Base-by-base conservation (phyloP, 331 rosid species). In the Ulmus americana region DNA sequence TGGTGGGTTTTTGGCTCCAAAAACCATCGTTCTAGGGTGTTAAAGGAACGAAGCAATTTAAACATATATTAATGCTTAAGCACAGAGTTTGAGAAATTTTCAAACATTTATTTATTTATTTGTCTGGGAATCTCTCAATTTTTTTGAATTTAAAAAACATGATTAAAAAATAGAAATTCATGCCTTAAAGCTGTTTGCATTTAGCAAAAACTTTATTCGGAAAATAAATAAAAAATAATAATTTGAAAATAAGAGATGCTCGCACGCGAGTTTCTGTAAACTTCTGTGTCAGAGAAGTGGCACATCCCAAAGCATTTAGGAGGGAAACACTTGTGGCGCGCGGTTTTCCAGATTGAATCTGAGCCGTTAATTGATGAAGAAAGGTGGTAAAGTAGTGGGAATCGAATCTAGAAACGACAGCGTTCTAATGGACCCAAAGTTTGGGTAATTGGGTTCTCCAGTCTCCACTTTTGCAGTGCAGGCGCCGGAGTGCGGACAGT, bases 231-330 rank as follows among this genome's bases (percentile, higher is more conserved):
- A 42, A 1, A 7, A 5, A 39, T 10, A 56, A 13, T 48, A 20
- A 7, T 14, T 14, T 5, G 2, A 55, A 6, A 13, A 63, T 10
- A 13, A 46, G 2, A 5, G 7, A 2, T 41, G n/a, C 47, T 10
- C 22, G 71, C 78, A 77, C 75, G 82, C 78, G 61, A 51, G 61
- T 68, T 77, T 68, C 81, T 68, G 63, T 46, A n/a, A 8, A 55
- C 55, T 52, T 72, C 77, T 50, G 46, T 63, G 75, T 72, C 75
- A 12, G 78, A 52, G 22, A 28, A 48, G 63, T 67, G 57, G 8
- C 67, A 47, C 59, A 41, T n/a, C 72, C 74, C 74, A 45, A 77
- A 40, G 13, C 44, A 7, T 41, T 10, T 51, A 14, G 54, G 12
- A 16, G 14, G 52, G 11, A 11, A 8, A 28, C 45, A 12, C 35